phyloP scores from a whole-genome alignment of 345 rosid genomes.

The Bretschneidera sinensis region DNA sequence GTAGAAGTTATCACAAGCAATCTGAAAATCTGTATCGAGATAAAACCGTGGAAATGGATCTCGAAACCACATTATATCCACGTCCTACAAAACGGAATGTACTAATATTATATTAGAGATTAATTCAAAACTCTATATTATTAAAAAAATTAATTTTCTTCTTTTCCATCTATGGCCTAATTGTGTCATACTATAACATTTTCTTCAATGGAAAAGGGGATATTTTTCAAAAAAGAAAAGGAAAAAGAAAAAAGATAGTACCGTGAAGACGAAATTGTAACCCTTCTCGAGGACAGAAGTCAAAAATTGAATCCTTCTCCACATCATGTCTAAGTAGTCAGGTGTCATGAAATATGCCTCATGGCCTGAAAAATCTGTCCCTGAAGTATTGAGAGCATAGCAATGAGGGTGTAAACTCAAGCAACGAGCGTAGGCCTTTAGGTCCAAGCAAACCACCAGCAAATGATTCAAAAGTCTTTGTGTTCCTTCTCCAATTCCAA shows the following conservation, averaged over 20 bases:
- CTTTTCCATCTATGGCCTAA: too few species aligned
- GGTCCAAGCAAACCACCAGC: conserved; percentile 48
- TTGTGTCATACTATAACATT: too few species aligned
- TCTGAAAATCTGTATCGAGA: conserved; percentile 64
- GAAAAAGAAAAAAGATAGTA: conserved; percentile 15
- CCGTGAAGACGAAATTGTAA: conserved; percentile 65
- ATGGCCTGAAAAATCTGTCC: conserved; percentile 32
- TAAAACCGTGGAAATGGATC: conserved; percentile 66
- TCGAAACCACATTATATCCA: conserved; percentile 76
- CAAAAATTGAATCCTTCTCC: conserved; percentile 55
- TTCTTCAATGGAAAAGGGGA: too few species aligned
- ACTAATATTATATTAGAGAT: too few species aligned
- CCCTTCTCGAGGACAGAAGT: conserved; percentile 35
- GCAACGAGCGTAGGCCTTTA: conserved; percentile 49
- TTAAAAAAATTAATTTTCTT: too few species aligned
- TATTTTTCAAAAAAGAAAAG: too few species aligned
- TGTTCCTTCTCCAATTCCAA: conserved; percentile 46
- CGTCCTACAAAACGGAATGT: too few species aligned
- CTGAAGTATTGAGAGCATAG: conserved; percentile 25
- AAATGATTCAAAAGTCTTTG: conserved; percentile 36
- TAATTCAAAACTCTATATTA: too few species aligned
- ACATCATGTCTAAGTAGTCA: conserved; percentile 63
- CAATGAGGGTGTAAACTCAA: conserved; percentile 40
- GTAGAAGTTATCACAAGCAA: conserved; percentile 58
- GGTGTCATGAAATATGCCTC: conserved; percentile 53